Evolutionary conservation across 768 basidiomycete species (phyloP).

Genomic region (Lentinula sp.): DNA sequence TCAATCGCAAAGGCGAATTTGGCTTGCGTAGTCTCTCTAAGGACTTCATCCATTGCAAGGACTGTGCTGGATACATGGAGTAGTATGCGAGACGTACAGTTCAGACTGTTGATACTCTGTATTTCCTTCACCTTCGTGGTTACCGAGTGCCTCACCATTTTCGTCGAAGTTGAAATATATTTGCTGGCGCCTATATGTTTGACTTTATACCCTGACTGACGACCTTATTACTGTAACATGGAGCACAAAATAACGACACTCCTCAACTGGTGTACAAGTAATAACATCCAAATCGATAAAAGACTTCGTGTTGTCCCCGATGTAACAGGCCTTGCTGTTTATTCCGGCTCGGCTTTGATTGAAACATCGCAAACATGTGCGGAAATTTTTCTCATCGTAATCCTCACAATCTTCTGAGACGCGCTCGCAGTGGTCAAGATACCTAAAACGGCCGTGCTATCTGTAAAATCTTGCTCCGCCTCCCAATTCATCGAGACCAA

Average conservation of each 20-base stretch:
- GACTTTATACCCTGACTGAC: too few relatives aligned
- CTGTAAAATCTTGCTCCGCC: constrained; percentile 49
- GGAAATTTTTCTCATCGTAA: neutral
- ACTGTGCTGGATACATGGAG: neutral
- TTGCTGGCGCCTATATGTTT: too few relatives aligned
- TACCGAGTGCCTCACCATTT: too few relatives aligned
- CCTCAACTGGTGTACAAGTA: constrained; percentile 43
- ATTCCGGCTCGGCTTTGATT: constrained; percentile 22
- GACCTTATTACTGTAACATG: neutral
- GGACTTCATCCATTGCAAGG: constrained; percentile 1
- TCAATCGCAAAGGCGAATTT: neutral
- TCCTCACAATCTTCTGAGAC: neutral
- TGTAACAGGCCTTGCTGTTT: constrained; percentile 27
- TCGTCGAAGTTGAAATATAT: too few relatives aligned
- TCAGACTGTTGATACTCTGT: neutral
- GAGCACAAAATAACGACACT: constrained; percentile 19
- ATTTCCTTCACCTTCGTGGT: too few relatives aligned
- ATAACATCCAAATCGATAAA: constrained; percentile 40
- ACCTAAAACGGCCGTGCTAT: constrained; percentile 57
- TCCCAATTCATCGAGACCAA: constrained; percentile 33
- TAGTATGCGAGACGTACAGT: constrained; percentile 2
- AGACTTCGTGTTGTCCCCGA: constrained; percentile 29
- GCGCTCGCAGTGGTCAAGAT: constrained; percentile 51
- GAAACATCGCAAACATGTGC: constrained; percentile 25
- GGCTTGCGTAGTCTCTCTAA: neutral